Evolutionary conservation across 2,329 filamentous ascomycete species (phyloP).

Genomic region (Dichotomopilus funicola): DNA sequence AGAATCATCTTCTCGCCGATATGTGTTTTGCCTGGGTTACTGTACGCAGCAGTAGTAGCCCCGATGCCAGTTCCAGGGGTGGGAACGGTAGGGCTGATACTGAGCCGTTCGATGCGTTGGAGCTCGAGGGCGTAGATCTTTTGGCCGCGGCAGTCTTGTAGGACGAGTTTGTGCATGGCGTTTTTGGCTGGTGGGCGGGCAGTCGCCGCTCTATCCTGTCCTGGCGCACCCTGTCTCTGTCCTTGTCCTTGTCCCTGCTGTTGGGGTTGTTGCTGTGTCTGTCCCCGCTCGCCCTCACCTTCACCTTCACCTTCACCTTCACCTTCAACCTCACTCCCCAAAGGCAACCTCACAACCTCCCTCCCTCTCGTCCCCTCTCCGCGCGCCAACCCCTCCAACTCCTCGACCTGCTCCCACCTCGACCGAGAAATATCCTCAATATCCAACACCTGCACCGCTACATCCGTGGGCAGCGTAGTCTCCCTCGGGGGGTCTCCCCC

Average conservation of each 20-base stretch:
- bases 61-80: too few relatives aligned
- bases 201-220: not conserved
- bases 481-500: conserved; percentile 48
- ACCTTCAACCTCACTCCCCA: not conserved
- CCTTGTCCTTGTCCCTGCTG: not conserved
- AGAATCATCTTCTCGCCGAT: conserved; percentile 82
- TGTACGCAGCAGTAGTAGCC: too few relatives aligned
- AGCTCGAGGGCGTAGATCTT: conserved; percentile 70
- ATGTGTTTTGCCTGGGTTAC: conserved; percentile 42
- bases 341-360: conserved; percentile 68
- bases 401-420: conserved; percentile 82
- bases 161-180: conserved; percentile 69
- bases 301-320: conserved; percentile 12
- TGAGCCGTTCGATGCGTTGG: conserved; percentile 56
- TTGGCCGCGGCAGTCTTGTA: conserved; percentile 72
- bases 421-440: conserved; percentile 75
- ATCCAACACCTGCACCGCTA: conserved; percentile 77
- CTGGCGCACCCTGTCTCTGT: conserved; percentile 2
- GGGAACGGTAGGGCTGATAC: conserved; percentile 31
- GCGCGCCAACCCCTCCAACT: conserved; percentile 64
- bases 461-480: conserved; percentile 49
- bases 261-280: conserved; percentile 25
- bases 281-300: conserved; percentile 44
- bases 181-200: conserved; percentile 28
- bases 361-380: conserved; percentile 70